Conservation (phyloP, 1,284 basidiomycete genomes). For the Puccinia brachypodii region DNA sequence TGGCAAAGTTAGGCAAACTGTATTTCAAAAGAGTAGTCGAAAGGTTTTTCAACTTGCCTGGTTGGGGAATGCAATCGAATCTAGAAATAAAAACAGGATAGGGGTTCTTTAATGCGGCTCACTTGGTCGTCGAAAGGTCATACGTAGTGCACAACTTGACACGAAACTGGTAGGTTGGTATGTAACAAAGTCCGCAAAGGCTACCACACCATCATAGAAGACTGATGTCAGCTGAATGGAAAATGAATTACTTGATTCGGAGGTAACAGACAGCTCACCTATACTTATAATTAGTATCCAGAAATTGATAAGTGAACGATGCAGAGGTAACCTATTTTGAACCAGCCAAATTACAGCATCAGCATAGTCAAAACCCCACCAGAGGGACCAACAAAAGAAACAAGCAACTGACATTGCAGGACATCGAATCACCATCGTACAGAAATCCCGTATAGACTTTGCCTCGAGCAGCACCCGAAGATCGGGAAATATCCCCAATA, state of each 20-base stretch:
- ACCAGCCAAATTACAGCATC: neutral
- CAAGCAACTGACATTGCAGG: conserved; percentile 28
- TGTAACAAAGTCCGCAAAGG: conserved; percentile 26
- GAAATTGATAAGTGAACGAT: conserved; percentile 25
- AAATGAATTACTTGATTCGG: neutral
- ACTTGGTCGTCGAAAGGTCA: conserved; percentile 30
- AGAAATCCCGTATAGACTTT: conserved; percentile 29
- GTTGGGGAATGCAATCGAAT: neutral
- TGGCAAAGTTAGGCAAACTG: conserved; percentile 33
- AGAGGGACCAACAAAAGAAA: neutral
- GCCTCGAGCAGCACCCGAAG: neutral
- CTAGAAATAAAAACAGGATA: neutral
- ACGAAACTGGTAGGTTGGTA: conserved; percentile 22
- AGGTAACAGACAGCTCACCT: conserved; percentile 16
- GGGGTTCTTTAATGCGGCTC: neutral
- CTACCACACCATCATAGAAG: neutral
- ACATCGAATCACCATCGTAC: conserved; percentile 31
- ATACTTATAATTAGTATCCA: conserved; percentile 35
- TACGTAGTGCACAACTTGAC: conserved; percentile 31
- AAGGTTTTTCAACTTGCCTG: neutral
- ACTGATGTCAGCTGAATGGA: neutral
- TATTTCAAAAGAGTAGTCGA: neutral
- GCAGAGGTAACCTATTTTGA: conserved; percentile 32
- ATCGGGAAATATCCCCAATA: conserved; percentile 36
- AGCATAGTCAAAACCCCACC: neutral